phyloP scores from a whole-genome alignment of 306 rosid species.

The Cucurbita pepo region DNA sequence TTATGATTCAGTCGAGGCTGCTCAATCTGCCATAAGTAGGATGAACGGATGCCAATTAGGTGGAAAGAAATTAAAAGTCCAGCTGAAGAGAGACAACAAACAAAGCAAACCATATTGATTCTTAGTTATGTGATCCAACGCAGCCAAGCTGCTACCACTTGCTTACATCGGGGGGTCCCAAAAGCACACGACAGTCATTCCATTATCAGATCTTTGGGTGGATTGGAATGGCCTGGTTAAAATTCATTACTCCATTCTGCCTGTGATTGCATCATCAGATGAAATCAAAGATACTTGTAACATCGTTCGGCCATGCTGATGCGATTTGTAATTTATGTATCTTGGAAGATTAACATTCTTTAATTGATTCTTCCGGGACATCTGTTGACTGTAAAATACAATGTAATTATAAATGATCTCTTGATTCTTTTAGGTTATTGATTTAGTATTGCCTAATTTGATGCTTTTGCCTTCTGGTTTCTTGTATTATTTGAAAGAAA shows the following conservation, averaged over 20 bases:
- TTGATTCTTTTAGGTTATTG: constrained; percentile 18
- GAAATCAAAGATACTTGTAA: constrained; percentile 39
- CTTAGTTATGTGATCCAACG: constrained; percentile 21
- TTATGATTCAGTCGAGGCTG: constrained; percentile 77
- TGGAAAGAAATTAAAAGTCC: constrained; percentile 92
- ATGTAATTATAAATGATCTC: constrained; percentile 25
- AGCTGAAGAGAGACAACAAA: constrained; percentile 95
- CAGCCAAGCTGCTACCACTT: constrained; percentile 21
- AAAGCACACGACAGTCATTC: constrained; percentile 11
- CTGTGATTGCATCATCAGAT: constrained; percentile 20
- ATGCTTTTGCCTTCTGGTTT: neutral
- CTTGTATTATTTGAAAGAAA: neutral
- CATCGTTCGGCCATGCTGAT: constrained; percentile 45
- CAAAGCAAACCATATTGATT: constrained; percentile 69
- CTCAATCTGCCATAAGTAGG: constrained; percentile 65
- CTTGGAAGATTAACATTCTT: constrained; percentile 57
- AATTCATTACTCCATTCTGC: constrained; percentile 16
- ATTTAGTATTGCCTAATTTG: neutral
- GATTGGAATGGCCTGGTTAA: constrained; percentile 11
- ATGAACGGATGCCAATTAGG: constrained; percentile 93
- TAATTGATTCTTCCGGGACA: constrained; percentile 68
- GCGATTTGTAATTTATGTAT: constrained; percentile 78
- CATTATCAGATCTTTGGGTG: constrained; percentile 16
- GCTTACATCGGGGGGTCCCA: constrained; percentile 10
- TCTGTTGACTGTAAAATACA: constrained; percentile 33